phyloP scores from a whole-genome alignment of 2,329 filamentous ascomycete species.

The Penicillium hesseltinei region DNA sequence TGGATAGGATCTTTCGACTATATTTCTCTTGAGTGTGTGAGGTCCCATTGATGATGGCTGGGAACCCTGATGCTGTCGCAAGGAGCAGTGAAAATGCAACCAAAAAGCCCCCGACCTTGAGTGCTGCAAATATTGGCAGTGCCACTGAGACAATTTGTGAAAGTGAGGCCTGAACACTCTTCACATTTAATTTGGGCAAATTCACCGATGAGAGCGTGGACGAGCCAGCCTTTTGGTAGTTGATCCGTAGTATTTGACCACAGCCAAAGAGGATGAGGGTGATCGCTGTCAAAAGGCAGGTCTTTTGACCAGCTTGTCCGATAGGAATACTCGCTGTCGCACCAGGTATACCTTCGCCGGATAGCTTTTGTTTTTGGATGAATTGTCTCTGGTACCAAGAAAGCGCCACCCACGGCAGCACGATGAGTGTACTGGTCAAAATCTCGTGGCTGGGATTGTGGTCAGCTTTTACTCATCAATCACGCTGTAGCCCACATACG shows the following conservation, averaged over 20 bases:
- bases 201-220: constrained; percentile 8
- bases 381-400: constrained; percentile 38
- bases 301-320: constrained; percentile 23
- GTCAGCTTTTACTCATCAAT: constrained; percentile 19
- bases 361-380: constrained; percentile 12
- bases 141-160: constrained; percentile 43
- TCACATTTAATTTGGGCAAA: constrained; percentile 19
- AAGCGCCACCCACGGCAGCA: constrained; percentile 37
- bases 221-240: constrained; percentile 7
- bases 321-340: constrained; percentile 4
- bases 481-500: constrained; percentile 14
- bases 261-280: constrained; percentile 34
- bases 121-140: constrained; percentile 56
- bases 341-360: constrained; percentile 10
- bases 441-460: constrained; percentile 43
- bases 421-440: constrained; percentile 48
- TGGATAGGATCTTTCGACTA: constrained; percentile 29
- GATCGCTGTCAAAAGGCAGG: constrained; percentile 30
- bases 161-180: constrained; percentile 22
- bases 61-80: constrained; percentile 47
- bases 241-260: constrained; percentile 24
- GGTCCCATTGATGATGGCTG: constrained; percentile 21
- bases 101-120: constrained; percentile 55
- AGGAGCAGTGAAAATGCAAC: constrained; percentile 53
- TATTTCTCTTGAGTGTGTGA: constrained; percentile 21